These are phyloP conservation scores for Pestalotiopsis sp. DNA, from an alignment of 2,329 filamentous ascomycete genomes.

Conservation along the genomic window DNA sequence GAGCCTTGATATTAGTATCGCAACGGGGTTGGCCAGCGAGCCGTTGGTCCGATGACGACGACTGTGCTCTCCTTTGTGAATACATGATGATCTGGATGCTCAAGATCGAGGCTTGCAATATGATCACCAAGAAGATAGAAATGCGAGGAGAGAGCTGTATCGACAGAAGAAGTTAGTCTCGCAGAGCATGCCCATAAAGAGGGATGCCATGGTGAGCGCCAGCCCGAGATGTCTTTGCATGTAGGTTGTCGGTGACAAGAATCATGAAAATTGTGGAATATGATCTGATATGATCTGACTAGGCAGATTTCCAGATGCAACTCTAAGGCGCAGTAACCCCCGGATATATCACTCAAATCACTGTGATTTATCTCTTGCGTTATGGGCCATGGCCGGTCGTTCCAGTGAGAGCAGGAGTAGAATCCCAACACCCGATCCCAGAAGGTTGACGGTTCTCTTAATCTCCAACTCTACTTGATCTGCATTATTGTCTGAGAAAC, in stretches of 20 bases:
- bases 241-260: not conserved
- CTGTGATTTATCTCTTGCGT: not conserved
- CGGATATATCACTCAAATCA: not conserved
- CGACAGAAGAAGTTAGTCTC: not conserved
- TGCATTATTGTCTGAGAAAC: not conserved
- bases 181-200: not conserved
- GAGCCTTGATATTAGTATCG: conserved; percentile 19
- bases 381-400: not conserved
- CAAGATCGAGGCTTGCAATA: not conserved
- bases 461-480: not conserved
- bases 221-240: not conserved
- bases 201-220: not conserved
- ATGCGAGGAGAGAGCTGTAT: not conserved
- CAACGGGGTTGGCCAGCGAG: conserved; percentile 30
- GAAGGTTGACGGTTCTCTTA: not conserved
- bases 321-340: not conserved
- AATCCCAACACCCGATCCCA: not conserved
- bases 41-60: conserved; percentile 41
- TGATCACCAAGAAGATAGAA: not conserved
- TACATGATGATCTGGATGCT: not conserved
- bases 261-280: not conserved
- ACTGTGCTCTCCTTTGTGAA: conserved; percentile 28
- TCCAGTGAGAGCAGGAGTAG: not conserved
- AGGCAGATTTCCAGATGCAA: not conserved
- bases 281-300: not conserved